Percentiles rank a stretch among this genome's conserved stretches.
These are phyloP conservation scores for Dioscorea zingiberensis DNA, from an alignment of 106 monocot species.

Conservation along the genomic window DNA sequence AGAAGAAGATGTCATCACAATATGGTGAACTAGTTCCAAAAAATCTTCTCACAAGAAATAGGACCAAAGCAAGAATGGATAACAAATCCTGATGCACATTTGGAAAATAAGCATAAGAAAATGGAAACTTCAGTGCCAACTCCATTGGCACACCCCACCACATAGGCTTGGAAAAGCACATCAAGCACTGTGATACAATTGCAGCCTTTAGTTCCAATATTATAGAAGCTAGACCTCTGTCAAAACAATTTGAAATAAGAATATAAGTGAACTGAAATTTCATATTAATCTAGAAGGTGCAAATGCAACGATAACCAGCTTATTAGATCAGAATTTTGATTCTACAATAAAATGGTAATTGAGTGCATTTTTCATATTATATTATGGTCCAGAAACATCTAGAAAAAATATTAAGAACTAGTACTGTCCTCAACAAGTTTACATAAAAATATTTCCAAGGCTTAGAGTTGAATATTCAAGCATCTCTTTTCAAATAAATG, in stretches of 20 bases:
- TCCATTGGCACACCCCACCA: constrained; percentile 63
- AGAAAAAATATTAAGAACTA: too few species aligned
- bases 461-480: too few species aligned
- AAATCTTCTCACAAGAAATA: constrained; percentile 47
- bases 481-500: too few species aligned
- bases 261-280: too few species aligned
- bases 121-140: constrained; percentile 48
- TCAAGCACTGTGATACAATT: constrained; percentile 54
- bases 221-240: constrained; percentile 59
- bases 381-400: too few species aligned
- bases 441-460: too few species aligned
- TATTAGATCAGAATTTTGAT: too few species aligned
- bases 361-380: too few species aligned
- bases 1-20: constrained; percentile 12
- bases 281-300: too few species aligned
- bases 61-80: constrained; percentile 36
- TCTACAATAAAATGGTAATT: too few species aligned
- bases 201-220: constrained; percentile 55
- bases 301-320: too few species aligned
- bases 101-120: constrained; percentile 61
- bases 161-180: constrained; percentile 72
- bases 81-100: constrained; percentile 34
- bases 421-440: too few species aligned
- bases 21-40: constrained; percentile 43
- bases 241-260: constrained; percentile 2